Base-by-base conservation (phyloP, 1,284 basidiomycete genomes). In the Ceratobasidium sp. region DNA sequence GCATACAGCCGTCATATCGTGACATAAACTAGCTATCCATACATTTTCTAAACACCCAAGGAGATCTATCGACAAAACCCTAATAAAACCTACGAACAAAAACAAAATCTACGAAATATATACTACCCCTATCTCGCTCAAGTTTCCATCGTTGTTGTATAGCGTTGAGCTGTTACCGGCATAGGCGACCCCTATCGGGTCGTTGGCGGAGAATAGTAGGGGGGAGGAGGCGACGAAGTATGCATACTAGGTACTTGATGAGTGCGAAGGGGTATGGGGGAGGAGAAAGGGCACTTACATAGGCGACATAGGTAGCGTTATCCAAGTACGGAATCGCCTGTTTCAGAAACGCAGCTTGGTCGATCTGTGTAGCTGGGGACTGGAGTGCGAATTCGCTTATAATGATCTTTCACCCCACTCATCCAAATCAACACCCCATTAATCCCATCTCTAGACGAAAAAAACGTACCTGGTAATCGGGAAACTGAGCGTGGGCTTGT, bases 351-450 rank as follows among this genome's bases (percentile, higher is more conserved):
- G 42, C 56, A 28, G 42, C 70, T 51, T 78, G 77, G 44, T 75
- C 56, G 55, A 53, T 28, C 10, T 68, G 68, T 56, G 58, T 66
- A 1, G 77, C 68, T 12, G 77, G 77, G 3, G 68, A 61, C 46
- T 78, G 69, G 33, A 78, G 77, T 33, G 77, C 77, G 60, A 78
- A 78, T 46, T 78, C 77, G 53, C 68, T 72, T 20, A 78, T 69
- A n/a, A 78, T 58, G 1, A 78, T 61, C 63, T 78, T 40, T 49
- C n/a, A n/a, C 2, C 28, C 42, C 20, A 33, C 49, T 39, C 51
- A 15, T 58, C n/a, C n/a, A 49, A 28, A 42, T 15, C 7, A 23
- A 33, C 18, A 12, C 33, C 4, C 20, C 39, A 23, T 51, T 69
- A 6, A 20, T 66, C 4, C 40, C 42, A 55, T 15, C 4, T 49